phyloP scores from a whole-genome alignment of 2,329 filamentous ascomycete genomes.

The Arthroderma sp. region DNA sequence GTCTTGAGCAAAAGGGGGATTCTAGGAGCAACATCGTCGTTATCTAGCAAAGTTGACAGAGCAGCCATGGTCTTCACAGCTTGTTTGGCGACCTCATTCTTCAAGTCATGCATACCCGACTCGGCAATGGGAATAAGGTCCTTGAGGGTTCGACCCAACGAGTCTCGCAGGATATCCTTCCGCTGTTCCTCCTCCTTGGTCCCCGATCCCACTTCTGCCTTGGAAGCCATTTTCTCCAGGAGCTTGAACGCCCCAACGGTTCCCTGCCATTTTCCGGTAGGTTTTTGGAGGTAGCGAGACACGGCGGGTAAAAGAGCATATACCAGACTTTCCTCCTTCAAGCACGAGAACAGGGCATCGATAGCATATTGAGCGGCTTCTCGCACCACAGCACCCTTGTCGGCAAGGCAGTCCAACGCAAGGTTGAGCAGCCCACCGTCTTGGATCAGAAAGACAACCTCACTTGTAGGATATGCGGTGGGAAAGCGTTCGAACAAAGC shows the following conservation, averaged over 20 bases:
- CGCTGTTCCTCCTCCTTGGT: constrained; percentile 72
- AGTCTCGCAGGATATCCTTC: constrained; percentile 79
- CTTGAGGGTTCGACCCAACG: constrained; percentile 62
- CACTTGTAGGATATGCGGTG: constrained; percentile 59
- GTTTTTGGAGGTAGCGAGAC: constrained; percentile 61
- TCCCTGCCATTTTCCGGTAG: constrained; percentile 93
- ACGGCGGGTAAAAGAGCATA: constrained; percentile 69
- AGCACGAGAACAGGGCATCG: constrained; percentile 68
- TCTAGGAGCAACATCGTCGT: constrained; percentile 88
- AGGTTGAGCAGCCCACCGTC: constrained; percentile 59
- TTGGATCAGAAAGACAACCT: constrained; percentile 70
- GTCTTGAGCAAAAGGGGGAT: constrained; percentile 86
- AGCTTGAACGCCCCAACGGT: constrained; percentile 75
- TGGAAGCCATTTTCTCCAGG: constrained; percentile 86
- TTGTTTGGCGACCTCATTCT: constrained; percentile 71
- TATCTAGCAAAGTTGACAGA: constrained; percentile 77
- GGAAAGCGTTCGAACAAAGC: constrained; percentile 88
- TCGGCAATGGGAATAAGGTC: constrained; percentile 13
- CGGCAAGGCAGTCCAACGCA: constrained; percentile 72
- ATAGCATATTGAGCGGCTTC: constrained; percentile 90
- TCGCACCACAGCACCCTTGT: constrained; percentile 78
- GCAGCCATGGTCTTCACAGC: constrained; percentile 85
- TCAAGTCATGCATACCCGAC: constrained; percentile 89
- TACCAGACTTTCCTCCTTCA: constrained; percentile 72
- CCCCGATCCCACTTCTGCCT: constrained; percentile 74